Conservation (phyloP, 352 stramenopile species). For the Salisapilia sapeloensis region DNA sequence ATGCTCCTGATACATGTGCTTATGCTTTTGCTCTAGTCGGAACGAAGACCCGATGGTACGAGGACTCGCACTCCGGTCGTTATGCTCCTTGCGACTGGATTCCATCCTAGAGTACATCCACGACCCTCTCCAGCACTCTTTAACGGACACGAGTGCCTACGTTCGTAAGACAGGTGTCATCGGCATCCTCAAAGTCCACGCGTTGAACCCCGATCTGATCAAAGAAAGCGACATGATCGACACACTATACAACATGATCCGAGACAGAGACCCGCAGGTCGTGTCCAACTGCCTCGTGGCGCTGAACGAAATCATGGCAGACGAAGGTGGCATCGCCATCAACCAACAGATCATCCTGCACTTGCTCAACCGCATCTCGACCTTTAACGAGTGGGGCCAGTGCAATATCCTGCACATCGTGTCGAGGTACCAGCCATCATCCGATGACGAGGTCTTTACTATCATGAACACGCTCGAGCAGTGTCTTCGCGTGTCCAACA, state of each 20-base stretch:
- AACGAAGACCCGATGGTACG: constrained; percentile 98
- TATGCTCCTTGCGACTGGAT: constrained; percentile 93
- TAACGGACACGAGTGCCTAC: constrained; percentile 94
- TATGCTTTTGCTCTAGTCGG: constrained; percentile 13
- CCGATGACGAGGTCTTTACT: constrained; percentile 92
- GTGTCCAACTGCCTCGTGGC: constrained; percentile 95
- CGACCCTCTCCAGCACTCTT: constrained; percentile 80
- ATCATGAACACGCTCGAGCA: constrained; percentile 98
- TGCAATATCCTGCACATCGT: constrained; percentile 93
- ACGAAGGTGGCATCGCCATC: constrained; percentile 93
- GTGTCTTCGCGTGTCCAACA: constrained; percentile 91
- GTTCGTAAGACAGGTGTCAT: constrained; percentile 99
- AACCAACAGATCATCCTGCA: constrained; percentile 96
- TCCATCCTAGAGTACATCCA: constrained; percentile 98
- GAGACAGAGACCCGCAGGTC: constrained; percentile 94
- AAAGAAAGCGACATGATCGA: constrained; percentile 92
- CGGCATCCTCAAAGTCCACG: constrained; percentile 95
- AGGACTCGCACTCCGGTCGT: constrained; percentile 90
- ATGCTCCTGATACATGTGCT: neutral
- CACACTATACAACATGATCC: constrained; percentile 97
- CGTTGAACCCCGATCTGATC: constrained; percentile 84
- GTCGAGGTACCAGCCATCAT: constrained; percentile 86
- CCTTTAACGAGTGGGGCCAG: constrained; percentile 99
- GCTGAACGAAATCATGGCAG: constrained; percentile 96
- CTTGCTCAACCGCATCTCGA: constrained; percentile 93